phyloP scores from a whole-genome alignment of 139 green algal species.

The Coccomyxa sp. region DNA sequence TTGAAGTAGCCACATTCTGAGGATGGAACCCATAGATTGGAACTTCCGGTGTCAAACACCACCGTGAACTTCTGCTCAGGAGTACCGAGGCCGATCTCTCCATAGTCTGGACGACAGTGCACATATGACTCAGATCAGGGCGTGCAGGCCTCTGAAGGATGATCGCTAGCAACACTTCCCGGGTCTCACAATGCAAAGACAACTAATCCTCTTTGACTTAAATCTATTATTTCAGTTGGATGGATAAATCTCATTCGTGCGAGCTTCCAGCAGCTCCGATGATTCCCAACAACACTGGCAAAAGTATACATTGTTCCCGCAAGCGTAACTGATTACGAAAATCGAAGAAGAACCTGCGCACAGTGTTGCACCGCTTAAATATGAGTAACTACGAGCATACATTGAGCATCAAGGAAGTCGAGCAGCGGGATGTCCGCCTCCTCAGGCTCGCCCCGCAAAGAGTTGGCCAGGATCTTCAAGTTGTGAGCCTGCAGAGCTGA shows the following conservation, averaged over 20 bases:
- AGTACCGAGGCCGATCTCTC: slow-evolving; percentile 84
- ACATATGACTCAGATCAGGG: not conserved
- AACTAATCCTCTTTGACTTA: not conserved
- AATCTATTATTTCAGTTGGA: not conserved
- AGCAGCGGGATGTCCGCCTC: slow-evolving; percentile 38
- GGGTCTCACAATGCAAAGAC: not conserved
- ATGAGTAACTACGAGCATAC: not conserved
- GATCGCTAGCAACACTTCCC: too few species aligned
- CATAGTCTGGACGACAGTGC: slow-evolving; percentile 65
- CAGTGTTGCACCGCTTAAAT: not conserved
- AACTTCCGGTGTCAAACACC: slow-evolving; percentile 90
- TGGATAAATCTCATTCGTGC: too few species aligned
- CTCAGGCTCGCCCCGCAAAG: slow-evolving; percentile 6
- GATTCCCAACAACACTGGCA: too few species aligned
- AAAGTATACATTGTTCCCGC: too few species aligned
- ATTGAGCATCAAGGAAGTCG: slow-evolving; percentile 71
- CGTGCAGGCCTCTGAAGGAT: too few species aligned
- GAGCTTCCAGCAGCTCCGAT: too few species aligned
- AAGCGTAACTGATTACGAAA: too few species aligned
- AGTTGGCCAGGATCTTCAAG: not conserved
- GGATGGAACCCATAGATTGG: slow-evolving; percentile 93
- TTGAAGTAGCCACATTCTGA: slow-evolving; percentile 80
- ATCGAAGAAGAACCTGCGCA: too few species aligned
- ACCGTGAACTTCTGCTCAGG: slow-evolving; percentile 89
- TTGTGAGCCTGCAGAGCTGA: not conserved